These are phyloP conservation scores for Candida neerlandica DNA, from an alignment of 1,139 yeast species.

Conservation along the genomic window DNA sequence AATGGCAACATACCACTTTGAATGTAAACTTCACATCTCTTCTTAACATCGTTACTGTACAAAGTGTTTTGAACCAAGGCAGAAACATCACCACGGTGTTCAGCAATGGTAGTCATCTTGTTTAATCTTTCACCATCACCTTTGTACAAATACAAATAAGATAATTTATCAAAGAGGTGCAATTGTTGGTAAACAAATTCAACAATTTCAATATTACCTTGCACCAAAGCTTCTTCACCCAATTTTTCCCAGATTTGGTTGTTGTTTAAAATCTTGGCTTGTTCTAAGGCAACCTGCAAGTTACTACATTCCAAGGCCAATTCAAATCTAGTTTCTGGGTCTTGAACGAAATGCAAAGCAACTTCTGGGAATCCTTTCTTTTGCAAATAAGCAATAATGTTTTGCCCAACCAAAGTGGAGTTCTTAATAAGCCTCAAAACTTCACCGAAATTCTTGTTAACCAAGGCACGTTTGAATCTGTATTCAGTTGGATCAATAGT, in stretches of 20 bases:
- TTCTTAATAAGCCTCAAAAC: constrained; percentile 86
- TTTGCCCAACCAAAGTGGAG: constrained; percentile 95
- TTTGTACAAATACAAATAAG: constrained; percentile 81
- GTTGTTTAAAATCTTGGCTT: constrained; percentile 73
- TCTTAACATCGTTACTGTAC: constrained; percentile 72
- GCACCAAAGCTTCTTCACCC: constrained; percentile 83
- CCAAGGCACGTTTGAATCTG: constrained; percentile 91
- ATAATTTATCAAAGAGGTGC: constrained; percentile 82
- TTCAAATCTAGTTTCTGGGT: constrained; percentile 94
- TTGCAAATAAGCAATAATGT: constrained; percentile 92
- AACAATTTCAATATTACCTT: constrained; percentile 84
- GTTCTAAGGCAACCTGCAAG: constrained; percentile 81
- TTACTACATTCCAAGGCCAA: constrained; percentile 94
- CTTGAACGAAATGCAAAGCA: constrained; percentile 95
- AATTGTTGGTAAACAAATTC: constrained; percentile 90
- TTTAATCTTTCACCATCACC: constrained; percentile 77
- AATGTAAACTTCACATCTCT: constrained; percentile 73
- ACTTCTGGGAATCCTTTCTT: constrained; percentile 93
- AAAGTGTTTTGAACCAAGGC: constrained; percentile 83
- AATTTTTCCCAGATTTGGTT: constrained; percentile 78
- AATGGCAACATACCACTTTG: constrained; percentile 83
- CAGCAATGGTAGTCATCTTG: constrained; percentile 90
- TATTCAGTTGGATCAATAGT: constrained; percentile 95
- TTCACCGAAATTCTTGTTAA: constrained; percentile 87
- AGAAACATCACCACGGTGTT: constrained; percentile 79